Evolutionary conservation across 768 basidiomycete genomes (phyloP).

Genomic region (Hemileccinum impolitum): DNA sequence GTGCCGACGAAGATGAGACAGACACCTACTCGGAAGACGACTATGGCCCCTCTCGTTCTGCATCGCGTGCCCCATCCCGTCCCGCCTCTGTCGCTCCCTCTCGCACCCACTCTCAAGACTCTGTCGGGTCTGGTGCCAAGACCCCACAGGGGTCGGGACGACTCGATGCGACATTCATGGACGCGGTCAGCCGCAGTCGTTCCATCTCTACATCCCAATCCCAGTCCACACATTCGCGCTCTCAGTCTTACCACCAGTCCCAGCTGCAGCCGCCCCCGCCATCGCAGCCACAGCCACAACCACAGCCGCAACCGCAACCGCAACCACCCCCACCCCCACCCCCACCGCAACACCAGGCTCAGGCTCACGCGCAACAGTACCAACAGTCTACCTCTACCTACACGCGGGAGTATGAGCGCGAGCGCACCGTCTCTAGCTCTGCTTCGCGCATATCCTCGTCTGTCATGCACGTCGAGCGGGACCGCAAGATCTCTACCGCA

Average conservation of each 20-base stretch:
- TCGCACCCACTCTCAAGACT: conserved; percentile 51
- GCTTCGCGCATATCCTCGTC: conserved; percentile 25
- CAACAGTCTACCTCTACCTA: conserved; percentile 20
- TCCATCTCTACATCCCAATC: conserved; percentile 20
- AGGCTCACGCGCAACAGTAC: neutral
- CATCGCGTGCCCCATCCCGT: conserved; percentile 37
- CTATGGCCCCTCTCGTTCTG: conserved; percentile 29
- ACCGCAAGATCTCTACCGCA: conserved; percentile 23
- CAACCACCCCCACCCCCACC: too few relatives aligned
- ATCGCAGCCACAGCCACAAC: neutral
- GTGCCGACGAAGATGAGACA: conserved; percentile 69
- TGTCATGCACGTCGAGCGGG: conserved; percentile 20
- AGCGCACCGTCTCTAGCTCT: conserved; percentile 24
- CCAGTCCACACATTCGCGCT: conserved; percentile 18
- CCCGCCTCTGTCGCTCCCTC: conserved; percentile 50
- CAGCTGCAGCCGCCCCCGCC: conserved; percentile 1
- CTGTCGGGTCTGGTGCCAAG: conserved; percentile 28
- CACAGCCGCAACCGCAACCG: neutral
- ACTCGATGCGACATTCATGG: conserved; percentile 27
- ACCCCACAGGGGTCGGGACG: conserved; percentile 30
- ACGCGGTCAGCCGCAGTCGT: conserved; percentile 28
- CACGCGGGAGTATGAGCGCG: conserved; percentile 25
- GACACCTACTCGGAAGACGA: conserved; percentile 69
- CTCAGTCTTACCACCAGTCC: conserved; percentile 15
- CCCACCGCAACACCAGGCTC: neutral